Base-by-base conservation (phyloP, 805 yeast species). In the Starmerella floricola region DNA sequence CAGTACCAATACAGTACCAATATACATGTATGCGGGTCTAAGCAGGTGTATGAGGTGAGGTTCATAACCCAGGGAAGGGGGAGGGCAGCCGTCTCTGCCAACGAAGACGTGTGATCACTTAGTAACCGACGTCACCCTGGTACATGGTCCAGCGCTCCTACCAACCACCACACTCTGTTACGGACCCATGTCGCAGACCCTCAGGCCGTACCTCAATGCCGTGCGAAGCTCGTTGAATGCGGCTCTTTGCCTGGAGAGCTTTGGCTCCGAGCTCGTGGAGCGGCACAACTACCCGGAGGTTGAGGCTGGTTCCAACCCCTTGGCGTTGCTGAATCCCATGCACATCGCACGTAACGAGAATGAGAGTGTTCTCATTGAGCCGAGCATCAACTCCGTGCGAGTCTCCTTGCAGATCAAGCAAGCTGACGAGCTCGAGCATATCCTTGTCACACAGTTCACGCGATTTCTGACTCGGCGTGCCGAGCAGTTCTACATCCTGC, bases 231-330 rank as follows among this genome's bases (percentile, higher is more conserved):
- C 97, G 23, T 72, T 91, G 53, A 84, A 93, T 21, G 96, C 95
- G 8, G 94, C 97, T 6, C 69, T 91, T 32, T 84, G 95, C 55
- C 69, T 91, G 50, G 88, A 85, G 59, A 87, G 87, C 65, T 91
- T 91, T 60, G 80, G 96, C 26, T 91, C 97, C 8, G 95, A 88
- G 63, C 72, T 82, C 44, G 95, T 82, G 17, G 98, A 91, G 66
- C 81, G 98, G 63, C 98, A 91, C 69, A 91, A 88, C 65, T 74
- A 88, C 52, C 98, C 98, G 3, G 98, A 91, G 62, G 80, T 91
- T 39, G 98, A 91, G 62, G 87, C 82, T 29, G 70, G 68, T 53
- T 79, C 82, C 57, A 76, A 91, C 46, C 79, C 80, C 12, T 95
- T 86, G 61, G 79, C 87, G 42, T 64, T 91, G 48, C 69, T 88